Conservation (phyloP, 1,284 basidiomycete species). For the Moesziomyces globuligerus region DNA sequence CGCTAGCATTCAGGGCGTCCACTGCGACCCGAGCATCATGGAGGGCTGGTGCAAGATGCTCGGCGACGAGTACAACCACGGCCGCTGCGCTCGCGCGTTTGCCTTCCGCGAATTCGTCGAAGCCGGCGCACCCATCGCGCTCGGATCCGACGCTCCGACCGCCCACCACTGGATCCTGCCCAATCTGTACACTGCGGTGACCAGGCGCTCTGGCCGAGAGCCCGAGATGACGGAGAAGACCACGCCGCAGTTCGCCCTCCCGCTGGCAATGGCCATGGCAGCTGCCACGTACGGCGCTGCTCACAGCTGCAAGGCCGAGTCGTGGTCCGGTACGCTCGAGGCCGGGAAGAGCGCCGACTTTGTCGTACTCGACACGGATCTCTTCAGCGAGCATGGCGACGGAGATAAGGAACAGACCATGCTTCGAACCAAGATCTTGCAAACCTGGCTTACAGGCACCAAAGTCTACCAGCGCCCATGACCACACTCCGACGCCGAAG, state of each 20-base stretch:
- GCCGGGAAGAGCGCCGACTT: conserved; percentile 46
- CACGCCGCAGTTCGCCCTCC: conserved; percentile 46
- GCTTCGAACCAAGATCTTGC: conserved; percentile 35
- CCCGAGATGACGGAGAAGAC: conserved; percentile 23
- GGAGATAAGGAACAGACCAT: conserved; percentile 36
- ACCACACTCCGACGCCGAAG: neutral
- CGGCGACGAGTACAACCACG: conserved; percentile 27
- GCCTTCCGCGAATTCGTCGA: conserved; percentile 48
- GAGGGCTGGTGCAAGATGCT: conserved; percentile 47
- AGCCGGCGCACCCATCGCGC: conserved; percentile 36
- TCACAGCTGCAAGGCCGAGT: conserved; percentile 43
- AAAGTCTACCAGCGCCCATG: conserved; percentile 25
- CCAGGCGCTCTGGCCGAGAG: conserved; percentile 33
- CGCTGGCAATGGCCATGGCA: conserved; percentile 35
- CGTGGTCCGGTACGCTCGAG: conserved; percentile 31
- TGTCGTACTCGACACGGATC: conserved; percentile 43
- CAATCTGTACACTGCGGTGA: conserved; percentile 43
- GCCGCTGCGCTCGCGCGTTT: conserved; percentile 39
- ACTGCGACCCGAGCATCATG: conserved; percentile 41
- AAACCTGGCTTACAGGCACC: conserved; percentile 40
- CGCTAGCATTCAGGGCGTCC: conserved; percentile 46
- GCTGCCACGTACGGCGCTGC: conserved; percentile 46
- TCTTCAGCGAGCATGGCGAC: conserved; percentile 30
- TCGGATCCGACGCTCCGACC: conserved; percentile 47
- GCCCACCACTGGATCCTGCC: conserved; percentile 42